Base-by-base conservation (phyloP, 2,329 filamentous ascomycete genomes). In the Clarireedia sp. region DNA sequence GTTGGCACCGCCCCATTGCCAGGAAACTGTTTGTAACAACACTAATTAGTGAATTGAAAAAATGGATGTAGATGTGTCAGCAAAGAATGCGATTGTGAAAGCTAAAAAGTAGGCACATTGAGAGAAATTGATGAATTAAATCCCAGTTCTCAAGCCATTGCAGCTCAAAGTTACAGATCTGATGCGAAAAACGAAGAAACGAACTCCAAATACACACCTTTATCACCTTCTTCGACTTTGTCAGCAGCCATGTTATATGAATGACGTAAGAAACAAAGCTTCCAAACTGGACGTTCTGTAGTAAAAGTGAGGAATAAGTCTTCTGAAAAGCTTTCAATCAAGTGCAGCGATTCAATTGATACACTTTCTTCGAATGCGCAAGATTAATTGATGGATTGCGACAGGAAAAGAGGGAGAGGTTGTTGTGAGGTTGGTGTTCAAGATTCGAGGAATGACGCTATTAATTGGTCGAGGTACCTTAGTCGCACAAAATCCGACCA, bases 1-100 rank as follows among this genome's bases (percentile, higher is more conserved):
- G 21, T 75, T 70, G 55, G 76, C 74, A 56, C 74, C 73, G 56
- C 74, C 74, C 80, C 80, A 85, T 66, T 77, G 75, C 82, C 82
- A 85, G 57, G 80, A 81, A 64, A 85, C 83, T 86, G 21, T 47
- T 17, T 23, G 17, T 19, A 52, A 37, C 9, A 12, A 21, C 19
- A 10, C 43, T 21, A 16, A 14, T 41, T 48, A 40, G 44, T 7
- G 33, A 17, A 14, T 49, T 33, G 47, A 36, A 17, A 19, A 4
- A n/a, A 19, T 36, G 24, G 24, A 26, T 45, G 26, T 3, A 14
- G 24, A n/a, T 29, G n/a, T 3, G 23, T 10, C 9, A 40, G 17
- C 14, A 14, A 12, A 40, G 21, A 40, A 17, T 17, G 21, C 2
- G 5, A 26, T 50, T 40, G 36, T n/a, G 19, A 41, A 41, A 16